These are phyloP conservation scores for Blastocystis sp. DNA, from an alignment of 352 stramenopile genomes.

Conservation along the genomic window DNA sequence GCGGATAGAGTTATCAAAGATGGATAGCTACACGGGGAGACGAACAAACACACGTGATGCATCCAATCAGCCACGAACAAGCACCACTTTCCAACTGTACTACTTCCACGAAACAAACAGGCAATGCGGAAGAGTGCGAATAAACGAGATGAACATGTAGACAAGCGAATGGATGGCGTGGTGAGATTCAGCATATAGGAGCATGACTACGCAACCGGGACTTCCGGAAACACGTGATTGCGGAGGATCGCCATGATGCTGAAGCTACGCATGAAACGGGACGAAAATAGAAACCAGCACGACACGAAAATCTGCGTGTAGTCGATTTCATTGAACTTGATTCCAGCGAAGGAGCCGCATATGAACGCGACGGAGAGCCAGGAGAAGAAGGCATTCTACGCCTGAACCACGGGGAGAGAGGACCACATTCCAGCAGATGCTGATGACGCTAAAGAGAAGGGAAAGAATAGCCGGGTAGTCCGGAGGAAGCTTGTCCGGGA, in stretches of 20 bases:
- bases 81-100: background rate
- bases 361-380: conserved; percentile 21
- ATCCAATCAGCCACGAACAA: background rate
- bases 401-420: background rate
- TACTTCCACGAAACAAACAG: background rate
- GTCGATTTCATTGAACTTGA: conserved; percentile 68
- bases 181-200: background rate
- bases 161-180: too few relatives aligned
- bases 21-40: too few relatives aligned
- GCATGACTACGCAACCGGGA: background rate
- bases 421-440: conserved; percentile 46
- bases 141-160: background rate
- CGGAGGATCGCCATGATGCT: background rate
- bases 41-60: too few relatives aligned
- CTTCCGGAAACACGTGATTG: background rate
- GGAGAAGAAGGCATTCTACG: conserved; percentile 3
- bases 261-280: background rate
- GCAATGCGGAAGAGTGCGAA: background rate
- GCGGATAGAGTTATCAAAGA: too few relatives aligned
- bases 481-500: conserved; percentile 52
- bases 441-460: conserved; percentile 46
- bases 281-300: background rate
- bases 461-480: conserved; percentile 64
- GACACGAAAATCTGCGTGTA: conserved; percentile 50
- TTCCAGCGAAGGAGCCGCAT: conserved; percentile 17